Percentiles rank a stretch among this genome's conserved stretches.
Evolutionary conservation across 371 early-diverging fungal genomes (phyloP).

Genomic region (Dentiscutata heterogama): DNA sequence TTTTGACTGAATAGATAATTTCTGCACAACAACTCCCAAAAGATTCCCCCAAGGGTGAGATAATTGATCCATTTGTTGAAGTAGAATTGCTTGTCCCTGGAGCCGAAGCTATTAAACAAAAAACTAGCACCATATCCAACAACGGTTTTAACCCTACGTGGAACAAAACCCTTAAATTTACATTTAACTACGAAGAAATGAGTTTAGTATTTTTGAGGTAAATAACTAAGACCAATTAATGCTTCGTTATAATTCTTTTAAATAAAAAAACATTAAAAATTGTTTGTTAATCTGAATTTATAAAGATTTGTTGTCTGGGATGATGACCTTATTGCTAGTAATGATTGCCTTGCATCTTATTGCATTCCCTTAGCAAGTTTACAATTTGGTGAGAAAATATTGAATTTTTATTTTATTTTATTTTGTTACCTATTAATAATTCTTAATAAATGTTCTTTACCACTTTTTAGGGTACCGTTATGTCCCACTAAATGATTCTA

Average conservation of each 20-base stretch:
- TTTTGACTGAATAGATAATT: constrained; percentile 56
- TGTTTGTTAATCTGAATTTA: too few species aligned
- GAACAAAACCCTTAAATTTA: constrained; percentile 63
- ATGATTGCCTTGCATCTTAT: constrained; percentile 62
- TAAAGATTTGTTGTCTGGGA: constrained; percentile 57
- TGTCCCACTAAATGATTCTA: constrained; percentile 63
- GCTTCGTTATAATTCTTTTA: too few species aligned
- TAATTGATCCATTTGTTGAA: constrained; percentile 69
- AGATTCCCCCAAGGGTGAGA: constrained; percentile 58
- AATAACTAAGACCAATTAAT: background rate
- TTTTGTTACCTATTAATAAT: background rate
- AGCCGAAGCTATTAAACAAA: constrained; percentile 50
- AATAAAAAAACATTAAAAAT: too few species aligned
- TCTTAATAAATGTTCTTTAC: constrained; percentile 29
- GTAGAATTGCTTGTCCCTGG: constrained; percentile 61
- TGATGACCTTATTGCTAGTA: constrained; percentile 57
- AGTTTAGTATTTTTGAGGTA: constrained; percentile 66
- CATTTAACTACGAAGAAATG: constrained; percentile 56
- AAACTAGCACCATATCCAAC: constrained; percentile 55
- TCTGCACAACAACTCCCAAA: constrained; percentile 72
- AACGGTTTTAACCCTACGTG: constrained; percentile 73
- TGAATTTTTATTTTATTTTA: too few species aligned
- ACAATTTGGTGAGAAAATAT: constrained; percentile 50
- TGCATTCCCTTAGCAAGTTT: constrained; percentile 59
- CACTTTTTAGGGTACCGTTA: constrained; percentile 65